Evolutionary conservation across 176 grass and related monocot genomes (phyloP), one percentile per base, ranked within the genome.

Genomic region (Cenchrus purpureus): DNA sequence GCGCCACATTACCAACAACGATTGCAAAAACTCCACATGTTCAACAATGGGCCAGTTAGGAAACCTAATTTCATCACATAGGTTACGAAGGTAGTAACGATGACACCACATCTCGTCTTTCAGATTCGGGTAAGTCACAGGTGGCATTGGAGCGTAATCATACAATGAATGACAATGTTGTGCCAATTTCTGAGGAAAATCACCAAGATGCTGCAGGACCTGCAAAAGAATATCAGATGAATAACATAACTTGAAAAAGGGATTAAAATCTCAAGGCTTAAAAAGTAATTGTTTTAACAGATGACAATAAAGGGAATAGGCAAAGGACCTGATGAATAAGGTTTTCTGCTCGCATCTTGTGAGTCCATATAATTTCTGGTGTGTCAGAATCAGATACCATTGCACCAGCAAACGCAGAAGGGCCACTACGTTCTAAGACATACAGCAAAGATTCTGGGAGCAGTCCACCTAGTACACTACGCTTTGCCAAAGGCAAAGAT

Each of bases 31-130:
- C 81, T 99, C 97, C 43, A 99, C 94, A 43, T 99, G 97, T 85
- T 99, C 97, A 86, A 99, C 97, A 88, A 99, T 92, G 49, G 89
- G 94, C 97, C 97, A 99, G 51, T 99, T 99, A 19, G 94, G 97
- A 92, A 99, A 99, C 71, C 97, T 93, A 61, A 99, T 94, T 57
- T 99, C 97, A 89, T 99, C 97, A 89, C 97, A 99, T 58, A 99
- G 82, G 73, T 99, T 99, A 44, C 88, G 89, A 32, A 99, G 93
- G 79, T 99, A 99, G 85, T 99, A 99, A 54, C 97, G 87, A 74
- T 99, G 94, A 80, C 97, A 99, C 97, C 97, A 99, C 97, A 99
- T 99, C 90, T 99, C 97, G 89, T 99, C 97, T 86, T 94, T 96
- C 85, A 99, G 71, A 82, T 95, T 87, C 8, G 91, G 97, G 58